These are phyloP conservation scores for Teratosphaeria nubilosa DNA, from an alignment of 2,329 filamentous ascomycete species.

Conservation along the genomic window DNA sequence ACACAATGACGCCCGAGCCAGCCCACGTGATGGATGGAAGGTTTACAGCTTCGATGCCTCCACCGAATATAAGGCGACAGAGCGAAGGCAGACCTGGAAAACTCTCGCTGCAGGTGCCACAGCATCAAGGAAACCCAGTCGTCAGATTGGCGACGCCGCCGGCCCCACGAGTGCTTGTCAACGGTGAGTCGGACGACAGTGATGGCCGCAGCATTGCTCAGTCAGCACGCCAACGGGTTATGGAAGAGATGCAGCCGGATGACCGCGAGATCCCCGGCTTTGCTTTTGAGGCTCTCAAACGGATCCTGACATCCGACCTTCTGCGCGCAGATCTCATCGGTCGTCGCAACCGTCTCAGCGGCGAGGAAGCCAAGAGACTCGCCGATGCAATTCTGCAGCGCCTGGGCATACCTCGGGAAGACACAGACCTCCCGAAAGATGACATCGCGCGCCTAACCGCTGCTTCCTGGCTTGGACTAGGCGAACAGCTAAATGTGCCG, in stretches of 20 bases:
- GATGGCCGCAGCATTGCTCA: constrained; percentile 14
- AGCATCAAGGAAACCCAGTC: constrained; percentile 50
- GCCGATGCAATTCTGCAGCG: constrained; percentile 33
- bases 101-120: constrained; percentile 53
- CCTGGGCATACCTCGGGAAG: constrained; percentile 26
- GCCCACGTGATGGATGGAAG: constrained; percentile 9
- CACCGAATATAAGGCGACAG: constrained; percentile 9
- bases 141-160: constrained; percentile 50
- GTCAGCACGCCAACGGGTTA: constrained; percentile 1
- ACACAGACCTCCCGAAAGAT: constrained; percentile 25
- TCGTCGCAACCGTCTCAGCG: constrained; percentile 28
- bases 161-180: constrained; percentile 43
- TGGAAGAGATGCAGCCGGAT: constrained; percentile 1
- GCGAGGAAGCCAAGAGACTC: constrained; percentile 38
- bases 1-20: constrained; percentile 23
- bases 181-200: constrained; percentile 33
- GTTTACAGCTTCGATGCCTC: constrained; percentile 48
- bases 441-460: constrained; percentile 30
- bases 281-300: constrained; percentile 33
- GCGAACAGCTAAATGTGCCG: constrained; percentile 25
- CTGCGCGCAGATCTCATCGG: constrained; percentile 36
- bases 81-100: constrained; percentile 34
- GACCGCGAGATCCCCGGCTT: constrained; percentile 14
- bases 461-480: constrained; percentile 33
- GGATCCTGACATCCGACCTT: constrained; percentile 36